Evolutionary conservation across 2,329 filamentous ascomycete species (phyloP), one percentile per base, ranked within the genome.

Genomic region (Botryosphaeria dothidea): DNA sequence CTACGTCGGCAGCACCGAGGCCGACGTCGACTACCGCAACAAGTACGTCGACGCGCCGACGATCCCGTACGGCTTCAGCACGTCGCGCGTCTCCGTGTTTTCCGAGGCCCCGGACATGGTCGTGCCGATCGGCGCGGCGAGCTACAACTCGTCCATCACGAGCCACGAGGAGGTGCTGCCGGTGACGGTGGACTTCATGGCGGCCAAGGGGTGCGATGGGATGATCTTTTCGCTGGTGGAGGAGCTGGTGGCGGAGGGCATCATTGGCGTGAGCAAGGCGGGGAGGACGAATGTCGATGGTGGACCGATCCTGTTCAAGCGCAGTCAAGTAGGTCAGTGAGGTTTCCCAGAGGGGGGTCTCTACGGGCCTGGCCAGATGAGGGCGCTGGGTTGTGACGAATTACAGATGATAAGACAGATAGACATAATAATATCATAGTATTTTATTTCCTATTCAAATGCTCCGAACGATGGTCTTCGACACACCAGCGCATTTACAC

Each of bases 151-250:
- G 7, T 81, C 77, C 3, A 78, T 85, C n/a, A 85, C 83, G 0
- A 67, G 76, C 0, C 79, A 83, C 64, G 75, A 76, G 0, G 84
- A 86, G 71, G 78, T 80, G 51, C 71, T 88, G 36, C 87, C 87
- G 0, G 86, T 89, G 0, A 82, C 84, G 0, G 81, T 88, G 0
- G 80, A 86, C 66, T 76, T 89, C 21, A 75, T 89, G 74, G 86
- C 81, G 0, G 83, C 85, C 0, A 84, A 82, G 67, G 86, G 86
- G 0, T 90, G 87, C 67, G 87, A 89, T 73, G 84, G 84, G 0
- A 79, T 88, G 77, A 69, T 89, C 27, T 84, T 84, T 46, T 80
- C 79, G 48, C 72, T 89, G 57, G 83, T 86, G 2, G 75, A 81
- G 57, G 83, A 85, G 46, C 66, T 89, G 64, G 78, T 83, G 1